Evolutionary conservation across 768 basidiomycete species (phyloP).

Genomic region (Pisolithus orientalis): DNA sequence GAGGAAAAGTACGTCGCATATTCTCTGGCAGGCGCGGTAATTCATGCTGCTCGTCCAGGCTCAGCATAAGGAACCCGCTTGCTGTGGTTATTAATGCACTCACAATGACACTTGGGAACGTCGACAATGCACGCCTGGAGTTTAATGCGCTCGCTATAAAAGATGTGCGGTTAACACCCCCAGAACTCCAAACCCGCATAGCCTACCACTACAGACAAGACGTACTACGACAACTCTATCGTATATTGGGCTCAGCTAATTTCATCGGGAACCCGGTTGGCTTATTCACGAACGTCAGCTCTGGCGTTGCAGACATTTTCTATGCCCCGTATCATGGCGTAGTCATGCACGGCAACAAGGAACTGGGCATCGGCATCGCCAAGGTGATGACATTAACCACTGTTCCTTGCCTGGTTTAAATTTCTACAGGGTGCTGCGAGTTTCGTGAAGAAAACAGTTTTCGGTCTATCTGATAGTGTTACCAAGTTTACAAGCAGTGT

Average conservation of each 20-base stretch:
- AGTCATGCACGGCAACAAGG: conserved; percentile 93
- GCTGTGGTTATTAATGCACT: conserved; percentile 91
- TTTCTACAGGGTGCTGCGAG: conserved; percentile 83
- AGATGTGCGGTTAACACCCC: conserved; percentile 83
- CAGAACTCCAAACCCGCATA: conserved; percentile 80
- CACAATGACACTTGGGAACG: conserved; percentile 94
- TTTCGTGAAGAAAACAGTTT: conserved; percentile 98
- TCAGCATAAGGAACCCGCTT: conserved; percentile 81
- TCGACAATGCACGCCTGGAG: conserved; percentile 92
- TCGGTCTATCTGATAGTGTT: conserved; percentile 91
- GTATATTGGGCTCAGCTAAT: conserved; percentile 96
- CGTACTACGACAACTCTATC: conserved; percentile 87
- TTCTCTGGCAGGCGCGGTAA: background rate
- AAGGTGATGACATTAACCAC: conserved; percentile 45
- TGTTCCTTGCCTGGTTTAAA: conserved; percentile 9
- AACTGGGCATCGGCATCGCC: conserved; percentile 89
- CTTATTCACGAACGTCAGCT: conserved; percentile 96
- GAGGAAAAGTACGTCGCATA: conserved; percentile 75
- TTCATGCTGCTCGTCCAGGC: conserved; percentile 30
- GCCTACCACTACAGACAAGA: conserved; percentile 92
- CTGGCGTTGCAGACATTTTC: conserved; percentile 96
- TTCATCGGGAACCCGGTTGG: conserved; percentile 96
- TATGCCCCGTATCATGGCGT: conserved; percentile 97
- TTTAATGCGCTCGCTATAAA: conserved; percentile 92
- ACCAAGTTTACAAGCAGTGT: conserved; percentile 98